phyloP scores from a whole-genome alignment of 805 yeast genomes.

The Ogataea chonburiensis region DNA sequence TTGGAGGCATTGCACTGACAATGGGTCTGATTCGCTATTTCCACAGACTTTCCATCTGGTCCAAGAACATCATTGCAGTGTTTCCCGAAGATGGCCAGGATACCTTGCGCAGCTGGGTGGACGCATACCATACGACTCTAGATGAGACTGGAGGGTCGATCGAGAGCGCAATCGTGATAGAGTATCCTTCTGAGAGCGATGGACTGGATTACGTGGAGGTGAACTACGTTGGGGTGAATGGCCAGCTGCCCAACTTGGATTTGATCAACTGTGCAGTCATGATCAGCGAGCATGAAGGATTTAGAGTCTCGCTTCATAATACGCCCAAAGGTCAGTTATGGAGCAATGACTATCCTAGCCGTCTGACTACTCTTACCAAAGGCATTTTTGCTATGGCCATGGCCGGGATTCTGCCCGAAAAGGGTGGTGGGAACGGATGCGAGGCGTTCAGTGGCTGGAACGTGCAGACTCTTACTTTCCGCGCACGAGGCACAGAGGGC shows the following conservation, averaged over 20 bases:
- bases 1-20: constrained; percentile 77
- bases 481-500: constrained; percentile 54
- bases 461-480: constrained; percentile 81
- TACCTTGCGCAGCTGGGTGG: constrained; percentile 84
- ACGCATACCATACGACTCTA: constrained; percentile 82
- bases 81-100: constrained; percentile 69
- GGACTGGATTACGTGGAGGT: constrained; percentile 72
- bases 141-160: constrained; percentile 91
- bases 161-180: constrained; percentile 85
- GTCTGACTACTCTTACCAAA: constrained; percentile 56
- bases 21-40: constrained; percentile 77
- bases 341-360: constrained; percentile 47
- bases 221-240: constrained; percentile 84
- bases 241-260: constrained; percentile 94
- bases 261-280: constrained; percentile 77
- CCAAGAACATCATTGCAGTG: constrained; percentile 86
- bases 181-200: constrained; percentile 64
- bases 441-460: constrained; percentile 97
- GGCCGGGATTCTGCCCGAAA: constrained; percentile 53
- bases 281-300: constrained; percentile 72
- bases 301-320: constrained; percentile 66
- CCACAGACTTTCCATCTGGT: constrained; percentile 88
- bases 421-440: constrained; percentile 53
- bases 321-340: constrained; percentile 46
- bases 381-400: constrained; percentile 71